Evolutionary conservation across 768 basidiomycete genomes (phyloP).

Genomic region (Cubamyces lactineus): DNA sequence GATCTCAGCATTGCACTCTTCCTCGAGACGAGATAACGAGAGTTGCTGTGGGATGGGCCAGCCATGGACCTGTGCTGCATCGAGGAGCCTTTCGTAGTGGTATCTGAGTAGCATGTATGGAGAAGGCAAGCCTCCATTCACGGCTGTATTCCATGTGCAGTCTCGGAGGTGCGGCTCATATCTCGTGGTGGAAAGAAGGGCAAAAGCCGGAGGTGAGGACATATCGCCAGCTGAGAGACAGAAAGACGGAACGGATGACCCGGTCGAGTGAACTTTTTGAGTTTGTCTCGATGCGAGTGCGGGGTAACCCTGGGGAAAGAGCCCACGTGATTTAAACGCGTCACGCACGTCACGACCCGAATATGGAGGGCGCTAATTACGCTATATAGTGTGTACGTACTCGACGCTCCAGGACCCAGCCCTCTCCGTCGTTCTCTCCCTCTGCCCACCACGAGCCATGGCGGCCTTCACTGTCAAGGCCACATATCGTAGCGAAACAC

Average conservation of each 20-base stretch:
- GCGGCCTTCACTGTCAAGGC: slow-evolving; percentile 77
- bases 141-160: slow-evolving; percentile 59
- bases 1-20: slow-evolving; percentile 51
- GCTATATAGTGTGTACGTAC: slow-evolving; percentile 20
- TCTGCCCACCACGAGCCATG: slow-evolving; percentile 36
- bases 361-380: slow-evolving; percentile 18
- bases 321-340: slow-evolving; percentile 21
- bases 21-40: slow-evolving; percentile 44
- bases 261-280: not conserved
- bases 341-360: slow-evolving; percentile 23
- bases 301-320: not conserved
- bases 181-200: slow-evolving; percentile 57
- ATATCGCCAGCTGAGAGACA: not conserved
- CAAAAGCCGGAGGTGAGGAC: slow-evolving; percentile 23
- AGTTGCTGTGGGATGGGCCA: slow-evolving; percentile 49
- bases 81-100: slow-evolving; percentile 62
- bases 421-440: slow-evolving; percentile 24
- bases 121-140: slow-evolving; percentile 50
- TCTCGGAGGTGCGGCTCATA: slow-evolving; percentile 55
- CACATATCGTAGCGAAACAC: slow-evolving; percentile 70
- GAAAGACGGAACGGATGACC: not conserved
- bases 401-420: slow-evolving; percentile 6
- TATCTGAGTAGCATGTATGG: slow-evolving; percentile 63
- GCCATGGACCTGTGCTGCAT: slow-evolving; percentile 51
- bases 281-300: not conserved